Conservation (phyloP, 2,329 filamentous ascomycete species). For the Kalmusia sp. region DNA sequence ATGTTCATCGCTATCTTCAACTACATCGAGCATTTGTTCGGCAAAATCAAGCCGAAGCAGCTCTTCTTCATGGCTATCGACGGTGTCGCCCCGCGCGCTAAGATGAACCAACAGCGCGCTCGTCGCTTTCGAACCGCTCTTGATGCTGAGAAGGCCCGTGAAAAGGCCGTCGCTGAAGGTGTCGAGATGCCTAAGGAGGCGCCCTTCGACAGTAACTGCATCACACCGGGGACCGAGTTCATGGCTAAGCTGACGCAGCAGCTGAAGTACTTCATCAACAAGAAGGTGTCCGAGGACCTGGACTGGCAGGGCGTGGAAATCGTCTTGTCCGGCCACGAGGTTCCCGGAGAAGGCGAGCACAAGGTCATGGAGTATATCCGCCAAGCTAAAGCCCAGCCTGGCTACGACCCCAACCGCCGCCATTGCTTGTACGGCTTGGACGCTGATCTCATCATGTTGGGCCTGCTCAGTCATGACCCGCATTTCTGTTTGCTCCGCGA, state of each 20-base stretch:
- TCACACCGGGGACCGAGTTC: slow-evolving; percentile 95
- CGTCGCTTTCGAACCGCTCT: slow-evolving; percentile 93
- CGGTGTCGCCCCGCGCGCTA: slow-evolving; percentile 94
- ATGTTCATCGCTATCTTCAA: slow-evolving; percentile 99
- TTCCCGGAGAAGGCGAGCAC: slow-evolving; percentile 97
- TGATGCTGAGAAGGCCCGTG: slow-evolving; percentile 85
- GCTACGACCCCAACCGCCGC: slow-evolving; percentile 90
- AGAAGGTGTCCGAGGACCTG: slow-evolving; percentile 95
- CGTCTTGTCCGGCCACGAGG: slow-evolving; percentile 95
- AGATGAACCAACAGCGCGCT: slow-evolving; percentile 99
- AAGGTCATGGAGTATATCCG: slow-evolving; percentile 99
- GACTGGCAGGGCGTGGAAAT: slow-evolving; percentile 98
- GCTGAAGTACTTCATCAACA: slow-evolving; percentile 97
- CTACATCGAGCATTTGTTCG: slow-evolving; percentile 98
- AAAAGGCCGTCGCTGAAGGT: slow-evolving; percentile 90
- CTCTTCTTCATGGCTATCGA: slow-evolving; percentile 99
- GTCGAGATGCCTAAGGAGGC: slow-evolving; percentile 94
- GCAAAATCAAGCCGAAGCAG: slow-evolving; percentile 98
- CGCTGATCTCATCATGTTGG: slow-evolving; percentile 98
- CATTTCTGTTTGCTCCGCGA: slow-evolving; percentile 97
- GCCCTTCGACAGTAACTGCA: slow-evolving; percentile 98
- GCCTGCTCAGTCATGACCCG: slow-evolving; percentile 93
- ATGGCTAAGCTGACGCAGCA: slow-evolving; percentile 96
- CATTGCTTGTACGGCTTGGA: slow-evolving; percentile 98
- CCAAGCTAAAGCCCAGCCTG: slow-evolving; percentile 91